Base-by-base conservation (phyloP, 83 land plant species). In the Picea mariana region DNA sequence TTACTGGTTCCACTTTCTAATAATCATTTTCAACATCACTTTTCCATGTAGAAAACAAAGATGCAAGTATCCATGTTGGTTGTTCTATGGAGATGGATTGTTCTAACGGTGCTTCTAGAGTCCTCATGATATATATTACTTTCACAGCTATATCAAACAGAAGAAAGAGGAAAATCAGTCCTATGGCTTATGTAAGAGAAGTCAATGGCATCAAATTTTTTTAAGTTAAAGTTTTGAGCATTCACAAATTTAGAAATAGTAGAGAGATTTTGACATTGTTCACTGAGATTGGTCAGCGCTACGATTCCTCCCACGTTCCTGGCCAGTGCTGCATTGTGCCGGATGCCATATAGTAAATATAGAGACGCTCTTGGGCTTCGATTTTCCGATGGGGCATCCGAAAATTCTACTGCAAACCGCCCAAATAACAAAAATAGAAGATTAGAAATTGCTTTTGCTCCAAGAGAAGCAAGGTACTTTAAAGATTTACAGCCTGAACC, bases 41-140 rank as follows among this genome's bases (percentile, higher is more conserved):
- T 42, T 42, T 1, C 44, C 44, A 42, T 42, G 44, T 6, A 42
- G 44, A 42, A 6, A 47, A 47, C 6, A 47, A 7, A 8, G 52
- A 47, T 7, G 52, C 52, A 47, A 8, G 6, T 47, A 47, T 8
- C 52, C 52, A 7, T 7, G 52, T 7, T 47, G 9, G 9, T 7
- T 7, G 9, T 47, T 47, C 11, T 47, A 47, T 47, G 52, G 52
- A 7, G 9, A 47, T 47, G 52, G 9, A 47, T 47, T 7, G 52
- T 8, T 47, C 9, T 7, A 8, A 47, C 15, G 9, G 68, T 55
- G 81, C 80, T 27, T 52, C 84, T 15, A 81, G 84, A 49, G 88
- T 80, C 38, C 84, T 82, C 62, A 78, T 77, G 9, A 68, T 89
- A 40, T 86, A 86, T 67, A 84, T 89, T 44, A 86, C 86, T 73